phyloP scores from a whole-genome alignment of 192 early-diverging fungal species.

The Podila verticillata region DNA sequence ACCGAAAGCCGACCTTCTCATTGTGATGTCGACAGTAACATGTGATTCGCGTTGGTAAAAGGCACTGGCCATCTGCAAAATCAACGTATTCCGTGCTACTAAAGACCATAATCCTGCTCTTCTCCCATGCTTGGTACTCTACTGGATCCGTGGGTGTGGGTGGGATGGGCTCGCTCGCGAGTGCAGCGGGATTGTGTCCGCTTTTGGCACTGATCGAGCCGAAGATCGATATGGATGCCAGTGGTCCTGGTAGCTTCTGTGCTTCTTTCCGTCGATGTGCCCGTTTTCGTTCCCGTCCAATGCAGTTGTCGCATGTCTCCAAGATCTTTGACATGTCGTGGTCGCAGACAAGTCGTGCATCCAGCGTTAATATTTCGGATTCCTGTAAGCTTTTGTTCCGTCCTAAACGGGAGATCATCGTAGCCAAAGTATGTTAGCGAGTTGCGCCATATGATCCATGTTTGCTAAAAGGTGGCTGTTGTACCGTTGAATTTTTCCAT shows the following conservation, averaged over 20 bases:
- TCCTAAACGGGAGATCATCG: constrained; percentile 12
- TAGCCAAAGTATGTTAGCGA: background rate
- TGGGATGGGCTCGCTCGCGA: constrained; percentile 15
- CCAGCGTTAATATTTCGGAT: constrained; percentile 68
- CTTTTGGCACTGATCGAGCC: constrained; percentile 63
- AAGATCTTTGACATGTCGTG: constrained; percentile 76
- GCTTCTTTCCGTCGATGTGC: constrained; percentile 54
- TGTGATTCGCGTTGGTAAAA: constrained; percentile 84
- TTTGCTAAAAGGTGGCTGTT: no score
- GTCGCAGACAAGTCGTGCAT: constrained; percentile 77
- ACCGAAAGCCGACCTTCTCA: constrained; percentile 82
- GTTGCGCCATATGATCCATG: background rate
- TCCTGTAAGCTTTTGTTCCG: constrained; percentile 48
- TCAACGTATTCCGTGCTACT: constrained; percentile 79
- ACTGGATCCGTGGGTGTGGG: constrained; percentile 52
- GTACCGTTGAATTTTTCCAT: constrained; percentile 60
- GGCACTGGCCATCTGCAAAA: constrained; percentile 78
- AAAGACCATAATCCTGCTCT: constrained; percentile 78
- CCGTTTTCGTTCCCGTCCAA: constrained; percentile 74
- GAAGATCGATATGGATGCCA: constrained; percentile 52
- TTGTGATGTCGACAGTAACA: constrained; percentile 90
- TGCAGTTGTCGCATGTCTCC: constrained; percentile 74
- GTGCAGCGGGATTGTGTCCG: constrained; percentile 29
- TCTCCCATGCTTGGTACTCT: constrained; percentile 64
- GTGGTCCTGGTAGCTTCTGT: constrained; percentile 36